Conservation (phyloP, 164 flowering plant species). For the Echeveria elegans region DNA sequence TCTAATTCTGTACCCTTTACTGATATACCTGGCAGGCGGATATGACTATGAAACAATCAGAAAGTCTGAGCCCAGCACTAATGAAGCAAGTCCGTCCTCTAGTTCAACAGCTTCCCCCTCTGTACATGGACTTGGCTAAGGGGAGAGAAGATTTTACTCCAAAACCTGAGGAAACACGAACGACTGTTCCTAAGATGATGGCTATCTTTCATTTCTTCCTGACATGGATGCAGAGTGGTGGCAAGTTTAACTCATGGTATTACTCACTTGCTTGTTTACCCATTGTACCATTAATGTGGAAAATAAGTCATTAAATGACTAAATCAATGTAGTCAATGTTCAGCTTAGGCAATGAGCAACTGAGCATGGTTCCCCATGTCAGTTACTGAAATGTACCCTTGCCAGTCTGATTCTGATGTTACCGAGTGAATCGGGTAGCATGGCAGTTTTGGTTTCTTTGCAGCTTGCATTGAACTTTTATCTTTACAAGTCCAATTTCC, state of each 20-base stretch:
- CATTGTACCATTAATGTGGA: background rate
- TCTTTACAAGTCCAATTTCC: background rate
- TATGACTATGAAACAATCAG: slow-evolving; percentile 80
- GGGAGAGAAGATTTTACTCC: slow-evolving; percentile 91
- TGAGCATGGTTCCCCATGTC: background rate
- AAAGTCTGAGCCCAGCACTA: slow-evolving; percentile 79
- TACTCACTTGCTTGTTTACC: background rate
- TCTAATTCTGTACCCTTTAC: background rate
- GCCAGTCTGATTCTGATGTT: background rate
- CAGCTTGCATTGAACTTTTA: background rate
- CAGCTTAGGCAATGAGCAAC: background rate
- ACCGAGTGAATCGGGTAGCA: background rate
- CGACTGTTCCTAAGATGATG: slow-evolving; percentile 24
- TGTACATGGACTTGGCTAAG: slow-evolving; percentile 81
- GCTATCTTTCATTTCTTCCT: background rate
- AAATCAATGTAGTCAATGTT: background rate
- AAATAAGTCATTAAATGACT: too few relatives aligned
- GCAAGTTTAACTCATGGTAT: background rate
- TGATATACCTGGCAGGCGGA: slow-evolving; percentile 53
- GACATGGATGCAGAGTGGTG: background rate
- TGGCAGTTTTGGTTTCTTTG: background rate
- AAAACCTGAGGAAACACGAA: slow-evolving; percentile 90
- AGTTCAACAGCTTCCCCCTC: slow-evolving; percentile 88
- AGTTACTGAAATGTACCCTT: background rate
- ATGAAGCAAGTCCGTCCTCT: slow-evolving; percentile 90